phyloP scores from a whole-genome alignment of 805 yeast species.

The Metschnikowia continentalis region DNA sequence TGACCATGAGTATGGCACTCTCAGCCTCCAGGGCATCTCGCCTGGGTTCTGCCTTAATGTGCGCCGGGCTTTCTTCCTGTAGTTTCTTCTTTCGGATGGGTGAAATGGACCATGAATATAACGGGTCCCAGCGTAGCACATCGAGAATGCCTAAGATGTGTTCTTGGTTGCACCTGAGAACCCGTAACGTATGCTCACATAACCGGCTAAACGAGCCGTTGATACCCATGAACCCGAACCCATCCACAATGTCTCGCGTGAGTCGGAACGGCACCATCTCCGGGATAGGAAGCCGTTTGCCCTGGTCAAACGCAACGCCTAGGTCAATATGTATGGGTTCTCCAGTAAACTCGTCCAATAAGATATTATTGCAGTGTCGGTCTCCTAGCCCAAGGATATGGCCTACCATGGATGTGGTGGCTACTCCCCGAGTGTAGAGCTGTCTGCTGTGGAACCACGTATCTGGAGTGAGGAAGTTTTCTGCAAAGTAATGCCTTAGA shows the following conservation, averaged over 20 bases:
- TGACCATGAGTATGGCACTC: constrained; percentile 69
- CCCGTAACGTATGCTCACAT: constrained; percentile 69
- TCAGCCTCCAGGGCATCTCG: constrained; percentile 69
- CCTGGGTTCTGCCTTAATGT: constrained; percentile 17
- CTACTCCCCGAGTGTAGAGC: constrained; percentile 71
- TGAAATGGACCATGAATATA: constrained; percentile 86
- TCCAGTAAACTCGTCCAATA: constrained; percentile 76
- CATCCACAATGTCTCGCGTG: constrained; percentile 88
- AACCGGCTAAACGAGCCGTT: constrained; percentile 71
- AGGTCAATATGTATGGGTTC: constrained; percentile 95
- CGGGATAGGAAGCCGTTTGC: constrained; percentile 76
- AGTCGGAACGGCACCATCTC: constrained; percentile 92
- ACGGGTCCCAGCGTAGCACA: constrained; percentile 86
- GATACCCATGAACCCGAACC: constrained; percentile 83
- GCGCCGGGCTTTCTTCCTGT: constrained; percentile 37
- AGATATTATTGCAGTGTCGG: constrained; percentile 85
- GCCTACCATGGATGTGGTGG: constrained; percentile 83
- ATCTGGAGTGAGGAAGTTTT: constrained; percentile 60
- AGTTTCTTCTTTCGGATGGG: constrained; percentile 59
- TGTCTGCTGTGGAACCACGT: constrained; percentile 69
- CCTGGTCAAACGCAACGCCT: constrained; percentile 96
- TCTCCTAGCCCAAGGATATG: constrained; percentile 90
- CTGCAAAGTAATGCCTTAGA: constrained; percentile 65
- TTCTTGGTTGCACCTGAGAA: constrained; percentile 59
- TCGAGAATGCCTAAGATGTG: constrained; percentile 78